Conservation (phyloP, 2,329 filamentous ascomycete genomes). For the Ciborinia camelliae region DNA sequence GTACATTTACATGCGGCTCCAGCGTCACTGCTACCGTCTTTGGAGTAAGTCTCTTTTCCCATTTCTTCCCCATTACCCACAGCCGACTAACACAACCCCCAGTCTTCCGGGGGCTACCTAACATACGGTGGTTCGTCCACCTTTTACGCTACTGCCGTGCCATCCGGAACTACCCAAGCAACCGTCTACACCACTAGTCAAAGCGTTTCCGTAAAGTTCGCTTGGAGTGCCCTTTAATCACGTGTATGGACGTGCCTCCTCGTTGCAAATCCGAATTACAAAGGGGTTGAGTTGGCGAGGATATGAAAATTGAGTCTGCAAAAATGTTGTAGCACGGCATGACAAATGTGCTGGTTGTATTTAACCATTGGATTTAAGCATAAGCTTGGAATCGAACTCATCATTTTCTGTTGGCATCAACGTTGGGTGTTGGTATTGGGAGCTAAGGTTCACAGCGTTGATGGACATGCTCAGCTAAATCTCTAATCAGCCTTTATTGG, state of each 20-base stretch:
- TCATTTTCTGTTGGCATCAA: not conserved
- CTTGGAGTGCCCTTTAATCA: slow-evolving; percentile 30
- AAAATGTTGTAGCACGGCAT: not conserved
- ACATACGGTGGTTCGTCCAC: slow-evolving; percentile 32
- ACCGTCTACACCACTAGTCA: slow-evolving; percentile 34
- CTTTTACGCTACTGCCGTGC: slow-evolving; percentile 38
- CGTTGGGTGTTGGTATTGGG: no score
- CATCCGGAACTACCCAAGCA: slow-evolving; percentile 36
- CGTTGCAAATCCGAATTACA: not conserved
- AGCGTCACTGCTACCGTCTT: slow-evolving; percentile 42
- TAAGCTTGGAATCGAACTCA: not conserved
- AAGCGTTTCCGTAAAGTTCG: slow-evolving; percentile 35
- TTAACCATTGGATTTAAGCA: not conserved
- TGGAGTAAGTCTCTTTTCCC: slow-evolving; percentile 31
- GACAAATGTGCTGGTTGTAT: not conserved
- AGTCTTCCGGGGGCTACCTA: slow-evolving; percentile 26
- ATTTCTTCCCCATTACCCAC: not conserved
- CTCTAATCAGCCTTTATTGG: no score
- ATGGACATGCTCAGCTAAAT: no score
- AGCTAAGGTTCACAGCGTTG: no score
- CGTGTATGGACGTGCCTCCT: not conserved
- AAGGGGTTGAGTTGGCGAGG: no score
- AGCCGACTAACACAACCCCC: not conserved
- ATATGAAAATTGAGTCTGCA: not conserved
- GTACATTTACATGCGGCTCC: slow-evolving; percentile 53